A percentile compares a stretch with the other conserved stretches of the same genome.
Evolutionary conservation across 1,139 yeast species (phyloP).

Genomic region (Pichia sp.): DNA sequence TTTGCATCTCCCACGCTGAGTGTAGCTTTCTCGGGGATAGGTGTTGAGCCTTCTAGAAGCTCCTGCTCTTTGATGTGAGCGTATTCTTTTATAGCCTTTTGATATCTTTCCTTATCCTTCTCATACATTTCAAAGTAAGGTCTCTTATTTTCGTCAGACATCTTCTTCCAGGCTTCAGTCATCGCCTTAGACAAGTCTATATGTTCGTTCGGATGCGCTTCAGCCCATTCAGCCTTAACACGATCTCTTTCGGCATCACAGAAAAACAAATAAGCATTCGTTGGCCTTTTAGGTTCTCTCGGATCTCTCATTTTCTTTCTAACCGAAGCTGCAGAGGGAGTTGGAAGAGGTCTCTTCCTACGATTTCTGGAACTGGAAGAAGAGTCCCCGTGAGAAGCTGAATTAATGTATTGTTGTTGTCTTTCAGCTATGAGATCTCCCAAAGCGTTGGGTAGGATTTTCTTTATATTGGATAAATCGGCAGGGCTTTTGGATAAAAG

Average conservation of each 20-base stretch:
- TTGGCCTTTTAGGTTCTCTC: slow-evolving; percentile 79
- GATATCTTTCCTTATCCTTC: slow-evolving; percentile 72
- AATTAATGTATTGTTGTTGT: slow-evolving; percentile 8
- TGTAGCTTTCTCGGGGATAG: background rate
- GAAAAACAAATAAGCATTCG: slow-evolving; percentile 80
- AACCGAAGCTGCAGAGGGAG: slow-evolving; percentile 16
- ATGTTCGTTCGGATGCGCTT: slow-evolving; percentile 37
- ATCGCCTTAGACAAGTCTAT: slow-evolving; percentile 67
- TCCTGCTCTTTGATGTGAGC: slow-evolving; percentile 32
- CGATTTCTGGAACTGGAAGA: slow-evolving; percentile 4
- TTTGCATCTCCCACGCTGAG: too few relatives aligned
- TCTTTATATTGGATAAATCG: slow-evolving; percentile 5
- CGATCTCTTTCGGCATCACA: slow-evolving; percentile 83
- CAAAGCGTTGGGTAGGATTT: slow-evolving; percentile 8
- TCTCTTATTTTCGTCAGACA: slow-evolving; percentile 61
- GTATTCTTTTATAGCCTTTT: slow-evolving; percentile 64
- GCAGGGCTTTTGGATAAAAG: slow-evolving; percentile 13
- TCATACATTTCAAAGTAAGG: slow-evolving; percentile 75
- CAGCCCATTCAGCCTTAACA: slow-evolving; percentile 49
- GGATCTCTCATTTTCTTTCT: slow-evolving; percentile 53
- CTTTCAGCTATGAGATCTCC: slow-evolving; percentile 13
- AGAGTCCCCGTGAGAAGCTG: slow-evolving; percentile 2
- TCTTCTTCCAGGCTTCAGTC: slow-evolving; percentile 81
- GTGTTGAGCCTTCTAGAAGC: slow-evolving; percentile 1
- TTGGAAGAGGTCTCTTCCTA: slow-evolving; percentile 14